Conservation (phyloP, 2,329 filamentous ascomycete species). For the Cryphonectria japonica region DNA sequence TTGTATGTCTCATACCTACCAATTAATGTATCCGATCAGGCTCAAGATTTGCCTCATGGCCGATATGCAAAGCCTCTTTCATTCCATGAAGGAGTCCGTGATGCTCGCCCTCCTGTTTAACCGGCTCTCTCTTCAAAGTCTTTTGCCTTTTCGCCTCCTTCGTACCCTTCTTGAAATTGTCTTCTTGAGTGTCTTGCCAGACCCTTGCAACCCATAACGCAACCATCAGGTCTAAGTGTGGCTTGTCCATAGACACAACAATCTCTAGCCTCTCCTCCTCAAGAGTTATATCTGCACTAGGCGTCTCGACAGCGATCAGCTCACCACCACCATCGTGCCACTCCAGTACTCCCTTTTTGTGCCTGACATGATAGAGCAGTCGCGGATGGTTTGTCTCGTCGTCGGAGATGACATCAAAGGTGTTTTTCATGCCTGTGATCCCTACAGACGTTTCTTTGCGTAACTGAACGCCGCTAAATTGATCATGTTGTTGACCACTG, state of each 20-base stretch:
- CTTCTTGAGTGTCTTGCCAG: conserved; percentile 9
- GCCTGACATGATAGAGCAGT: conserved; percentile 6
- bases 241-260: conserved; percentile 15
- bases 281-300: not conserved
- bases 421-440: not conserved
- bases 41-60: not conserved
- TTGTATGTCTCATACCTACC: not conserved
- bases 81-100: conserved; percentile 8
- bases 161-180: not conserved
- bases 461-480: conserved; percentile 12
- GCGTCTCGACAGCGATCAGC: conserved; percentile 14
- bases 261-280: conserved; percentile 19
- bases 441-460: not conserved
- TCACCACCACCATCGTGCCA: conserved; percentile 14
- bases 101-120: conserved; percentile 9
- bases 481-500: conserved; percentile 3
- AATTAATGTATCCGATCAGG: not conserved
- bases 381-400: conserved; percentile 9
- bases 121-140: conserved; percentile 2
- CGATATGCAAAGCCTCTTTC: conserved; percentile 18
- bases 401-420: not conserved
- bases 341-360: conserved; percentile 21
- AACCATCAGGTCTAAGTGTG: conserved; percentile 9
- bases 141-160: conserved; percentile 2
- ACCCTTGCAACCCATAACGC: conserved; percentile 21